These are phyloP conservation scores for Fonsecaea erecta DNA, from an alignment of 2,329 filamentous ascomycete genomes.

Conservation along the genomic window DNA sequence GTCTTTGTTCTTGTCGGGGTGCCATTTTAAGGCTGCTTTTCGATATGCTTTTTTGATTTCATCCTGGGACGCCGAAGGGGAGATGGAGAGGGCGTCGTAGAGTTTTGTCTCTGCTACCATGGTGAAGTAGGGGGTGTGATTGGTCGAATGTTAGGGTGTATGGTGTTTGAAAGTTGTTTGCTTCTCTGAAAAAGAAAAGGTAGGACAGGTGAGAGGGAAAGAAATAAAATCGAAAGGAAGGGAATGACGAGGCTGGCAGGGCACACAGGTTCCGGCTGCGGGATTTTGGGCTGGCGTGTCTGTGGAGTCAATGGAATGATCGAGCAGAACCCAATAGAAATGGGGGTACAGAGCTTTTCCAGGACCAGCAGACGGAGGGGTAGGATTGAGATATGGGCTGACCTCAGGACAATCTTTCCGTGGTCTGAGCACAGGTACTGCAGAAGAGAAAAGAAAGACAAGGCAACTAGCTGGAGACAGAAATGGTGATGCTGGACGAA, in stretches of 20 bases:
- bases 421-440: not conserved
- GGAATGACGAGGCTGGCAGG: slow-evolving; percentile 23
- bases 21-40: slow-evolving; percentile 87
- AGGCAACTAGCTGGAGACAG: not conserved
- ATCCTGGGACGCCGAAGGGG: slow-evolving; percentile 80
- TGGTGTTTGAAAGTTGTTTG: slow-evolving; percentile 38
- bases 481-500: not conserved
- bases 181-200: slow-evolving; percentile 33
- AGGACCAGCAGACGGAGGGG: too few species aligned
- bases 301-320: slow-evolving; percentile 29
- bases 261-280: slow-evolving; percentile 18
- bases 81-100: slow-evolving; percentile 82
- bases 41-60: slow-evolving; percentile 97
- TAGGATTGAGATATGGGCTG: not conserved
- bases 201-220: slow-evolving; percentile 28
- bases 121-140: slow-evolving; percentile 41
- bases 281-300: slow-evolving; percentile 27
- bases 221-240: slow-evolving; percentile 20
- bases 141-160: slow-evolving; percentile 26
- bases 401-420: not conserved
- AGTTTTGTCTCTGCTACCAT: slow-evolving; percentile 97
- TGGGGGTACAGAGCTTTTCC: not conserved
- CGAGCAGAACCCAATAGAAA: slow-evolving; percentile 22
- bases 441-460: not conserved
- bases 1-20: slow-evolving; percentile 98